Percentiles rank a stretch among this genome's conserved stretches.
These are phyloP conservation scores for Aspergillus thermomutatus DNA, from an alignment of 2,329 filamentous ascomycete genomes.

Conservation along the genomic window DNA sequence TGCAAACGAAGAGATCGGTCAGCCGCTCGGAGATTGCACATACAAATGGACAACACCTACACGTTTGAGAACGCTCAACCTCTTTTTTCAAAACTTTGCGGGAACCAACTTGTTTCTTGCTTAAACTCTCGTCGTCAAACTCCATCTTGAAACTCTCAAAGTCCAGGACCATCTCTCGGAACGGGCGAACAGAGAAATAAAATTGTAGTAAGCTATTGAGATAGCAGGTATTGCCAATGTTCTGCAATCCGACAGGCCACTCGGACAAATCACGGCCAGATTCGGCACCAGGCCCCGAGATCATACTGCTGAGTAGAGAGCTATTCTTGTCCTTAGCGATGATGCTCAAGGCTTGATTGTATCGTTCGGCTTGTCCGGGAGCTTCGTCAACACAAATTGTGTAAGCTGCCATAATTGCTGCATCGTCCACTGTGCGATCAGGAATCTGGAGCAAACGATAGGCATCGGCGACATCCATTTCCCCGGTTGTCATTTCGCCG, in stretches of 20 bases:
- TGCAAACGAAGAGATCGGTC: slow-evolving; percentile 32
- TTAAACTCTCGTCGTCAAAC: slow-evolving; percentile 60
- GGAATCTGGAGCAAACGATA: slow-evolving; percentile 51
- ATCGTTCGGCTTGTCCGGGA: slow-evolving; percentile 44
- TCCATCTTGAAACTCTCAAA: slow-evolving; percentile 70
- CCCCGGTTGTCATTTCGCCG: slow-evolving; percentile 46
- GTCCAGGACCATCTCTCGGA: slow-evolving; percentile 76
- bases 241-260: slow-evolving; percentile 81
- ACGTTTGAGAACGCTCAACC: slow-evolving; percentile 64
- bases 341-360: slow-evolving; percentile 46
- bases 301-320: slow-evolving; percentile 30
- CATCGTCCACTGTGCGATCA: slow-evolving; percentile 51
- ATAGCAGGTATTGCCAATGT: slow-evolving; percentile 98
- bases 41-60: slow-evolving; percentile 51
- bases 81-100: slow-evolving; percentile 60
- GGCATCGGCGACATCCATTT: slow-evolving; percentile 57
- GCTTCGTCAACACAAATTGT: slow-evolving; percentile 45
- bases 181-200: slow-evolving; percentile 80
- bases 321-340: slow-evolving; percentile 46
- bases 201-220: slow-evolving; percentile 95
- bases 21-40: background rate
- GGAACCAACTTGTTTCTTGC: slow-evolving; percentile 71
- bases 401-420: slow-evolving; percentile 49
- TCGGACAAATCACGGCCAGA: slow-evolving; percentile 40
- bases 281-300: slow-evolving; percentile 28